Base-by-base conservation (phyloP, 345 rosid species). In the Odontarrhena argentea region DNA sequence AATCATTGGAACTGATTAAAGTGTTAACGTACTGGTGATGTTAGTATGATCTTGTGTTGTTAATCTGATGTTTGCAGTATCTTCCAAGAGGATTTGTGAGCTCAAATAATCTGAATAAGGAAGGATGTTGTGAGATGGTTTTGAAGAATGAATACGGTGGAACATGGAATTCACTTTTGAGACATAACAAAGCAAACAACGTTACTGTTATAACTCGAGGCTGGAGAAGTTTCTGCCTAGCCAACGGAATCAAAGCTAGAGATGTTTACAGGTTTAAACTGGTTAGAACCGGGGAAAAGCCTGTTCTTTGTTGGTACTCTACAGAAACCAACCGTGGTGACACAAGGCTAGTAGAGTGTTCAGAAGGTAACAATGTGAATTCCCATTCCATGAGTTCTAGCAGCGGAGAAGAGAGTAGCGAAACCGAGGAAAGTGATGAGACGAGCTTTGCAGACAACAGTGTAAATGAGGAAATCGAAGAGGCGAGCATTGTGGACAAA, bases 141-240 rank as follows among this genome's bases (percentile, higher is more conserved):
- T 13, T 72, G 38, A 56, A 64, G 71, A 65, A 65, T 58, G 70
- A 43, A 65, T 1, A 42, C 3, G 76, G 65, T 34, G 60, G 5
- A 13, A 55, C 53, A 30, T 50, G 71, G 71, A 13, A 36, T 50
- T 72, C 48, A n/a, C 47, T 4, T 10, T 9, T 58, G 61, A 57
- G 40, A 64, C 41, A 37, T 38, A 6, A 41, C 15, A 36, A 58
- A 32, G 13, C 44, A 50, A 41, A 14, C 13, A 28, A 60, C 32
- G 4, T 3, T 7, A 35, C 46, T 26, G 15, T 65, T 72, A 9
- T 72, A 43, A 1, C 58, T 49, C 37, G 9, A 43, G 76, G 76
- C 32, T 72, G 71, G 71, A 72, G 13, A 56, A 41, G 67, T 65
- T 72, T 72, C 53, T 65, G 76, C 57, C 15, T 13, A 9, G 61